Evolutionary conservation across 2,329 filamentous ascomycete species (phyloP).

Genomic region (Ophiocordyceps camponoti-saundersi): DNA sequence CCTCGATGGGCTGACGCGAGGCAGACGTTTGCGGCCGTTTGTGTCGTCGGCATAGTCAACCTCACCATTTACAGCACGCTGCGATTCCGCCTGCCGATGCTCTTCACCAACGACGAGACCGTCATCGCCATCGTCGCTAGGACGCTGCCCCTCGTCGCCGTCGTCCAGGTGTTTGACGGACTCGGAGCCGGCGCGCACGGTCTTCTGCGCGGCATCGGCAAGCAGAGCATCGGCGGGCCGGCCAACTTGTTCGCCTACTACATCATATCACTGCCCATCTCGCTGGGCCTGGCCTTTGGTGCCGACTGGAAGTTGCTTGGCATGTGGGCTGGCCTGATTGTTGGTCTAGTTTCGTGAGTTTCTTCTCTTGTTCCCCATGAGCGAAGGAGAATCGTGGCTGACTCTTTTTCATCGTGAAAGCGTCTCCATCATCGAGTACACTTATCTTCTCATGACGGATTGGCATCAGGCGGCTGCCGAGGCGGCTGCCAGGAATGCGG

Average conservation of each 20-base stretch:
- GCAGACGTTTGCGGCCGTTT: conserved; percentile 42
- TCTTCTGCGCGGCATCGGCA: conserved; percentile 69
- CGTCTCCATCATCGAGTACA: conserved; percentile 35
- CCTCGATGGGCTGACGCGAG: neutral
- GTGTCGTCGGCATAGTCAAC: conserved; percentile 65
- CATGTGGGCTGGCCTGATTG: conserved; percentile 62
- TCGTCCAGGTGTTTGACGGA: conserved; percentile 83
- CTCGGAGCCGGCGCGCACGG: conserved; percentile 68
- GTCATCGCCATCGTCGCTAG: conserved; percentile 51
- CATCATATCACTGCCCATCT: conserved; percentile 66
- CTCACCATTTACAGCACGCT: conserved; percentile 50
- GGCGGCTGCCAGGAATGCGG: conserved; percentile 32
- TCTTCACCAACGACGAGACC: conserved; percentile 60
- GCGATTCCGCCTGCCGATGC: conserved; percentile 54
- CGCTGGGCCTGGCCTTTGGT: conserved; percentile 61
- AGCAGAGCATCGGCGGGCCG: conserved; percentile 80
- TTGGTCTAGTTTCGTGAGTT: conserved; percentile 49
- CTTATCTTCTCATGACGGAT: conserved; percentile 31
- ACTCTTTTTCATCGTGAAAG: conserved; percentile 12
- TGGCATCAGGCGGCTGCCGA: conserved; percentile 37
- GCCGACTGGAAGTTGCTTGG: conserved; percentile 62
- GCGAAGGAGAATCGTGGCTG: neutral
- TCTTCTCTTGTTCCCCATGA: neutral
- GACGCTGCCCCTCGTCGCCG: conserved; percentile 64
- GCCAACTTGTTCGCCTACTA: conserved; percentile 82